Evolutionary conservation across 352 stramenopile species (phyloP), one percentile per base, ranked within the genome.

Genomic region (Pythium angustatum): DNA sequence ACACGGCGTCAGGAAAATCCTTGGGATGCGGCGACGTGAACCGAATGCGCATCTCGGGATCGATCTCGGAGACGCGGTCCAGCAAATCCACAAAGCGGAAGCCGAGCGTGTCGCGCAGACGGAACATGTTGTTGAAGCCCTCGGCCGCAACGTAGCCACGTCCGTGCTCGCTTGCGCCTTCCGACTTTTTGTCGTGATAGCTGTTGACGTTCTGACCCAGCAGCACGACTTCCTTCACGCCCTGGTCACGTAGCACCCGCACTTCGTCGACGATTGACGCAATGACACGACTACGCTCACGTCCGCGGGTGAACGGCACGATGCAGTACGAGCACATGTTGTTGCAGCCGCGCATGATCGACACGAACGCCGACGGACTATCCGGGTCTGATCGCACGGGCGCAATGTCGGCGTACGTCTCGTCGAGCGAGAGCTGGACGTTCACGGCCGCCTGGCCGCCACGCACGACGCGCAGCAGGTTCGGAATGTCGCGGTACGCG

Each of bases 311-410:
- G 76, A 99, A 99, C 0, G 98, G 98, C 59, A 99, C 98, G 57
- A 99, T 98, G 79, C 98, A 99, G 82, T 99, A 99, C 17, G 88
- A 98, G 79, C 98, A 99, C 90, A 99, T 99, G 76, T 99, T 99
- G 77, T 99, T 99, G 79, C 98, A 99, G 61, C 98, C 98, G 48
- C 97, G 83, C 96, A 99, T 99, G 71, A 99, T 99, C 14, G 91
- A 98, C 15, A 99, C 91, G 75, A 99, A 99, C 7, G 97, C 96
- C 41, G 97, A 91, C 24, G 91, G 91, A 45, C 75, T 87, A 69
- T 81, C 57, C 26, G 82, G 78, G 78, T 96, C 86, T 3, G 79
- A 78, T 17, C 97, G 87, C 52, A 99, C 86, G 1, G 98, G 97
- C 15, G 87, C 83, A 60, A 99, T 98, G 73, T 99, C 97, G 17